Conservation (phyloP, 495 filamentous ascomycete genomes). For the Lophiostoma macrostomum region DNA sequence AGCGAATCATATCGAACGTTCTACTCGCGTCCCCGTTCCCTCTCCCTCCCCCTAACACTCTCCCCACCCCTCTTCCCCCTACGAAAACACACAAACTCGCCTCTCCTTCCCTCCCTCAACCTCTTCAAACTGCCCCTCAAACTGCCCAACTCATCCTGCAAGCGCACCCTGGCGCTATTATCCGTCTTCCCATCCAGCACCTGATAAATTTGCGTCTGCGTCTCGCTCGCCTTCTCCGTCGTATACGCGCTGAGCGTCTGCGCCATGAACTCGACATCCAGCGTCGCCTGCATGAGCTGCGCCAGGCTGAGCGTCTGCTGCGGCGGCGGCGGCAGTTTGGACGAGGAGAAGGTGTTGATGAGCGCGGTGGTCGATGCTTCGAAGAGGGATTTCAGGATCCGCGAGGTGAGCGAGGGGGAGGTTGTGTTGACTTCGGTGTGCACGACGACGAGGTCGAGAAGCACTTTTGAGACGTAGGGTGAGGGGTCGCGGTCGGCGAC, state of each 20-base stretch:
- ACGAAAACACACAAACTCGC: constrained; percentile 62
- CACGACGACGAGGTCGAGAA: constrained; percentile 78
- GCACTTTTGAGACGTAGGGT: constrained; percentile 82
- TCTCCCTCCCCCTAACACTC: too few relatives aligned
- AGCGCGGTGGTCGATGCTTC: constrained; percentile 62
- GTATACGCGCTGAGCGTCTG: constrained; percentile 88
- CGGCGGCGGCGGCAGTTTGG: too few relatives aligned
- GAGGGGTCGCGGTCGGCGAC: constrained; percentile 66
- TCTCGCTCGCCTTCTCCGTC: constrained; percentile 71
- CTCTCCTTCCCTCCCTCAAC: constrained; percentile 75
- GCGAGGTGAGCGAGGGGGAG: constrained; percentile 54
- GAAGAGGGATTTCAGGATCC: constrained; percentile 76
- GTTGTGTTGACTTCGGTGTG: constrained; percentile 92
- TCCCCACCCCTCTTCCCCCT: constrained; percentile 37
- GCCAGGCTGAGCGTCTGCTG: constrained; percentile 64
- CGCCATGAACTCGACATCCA: constrained; percentile 94
- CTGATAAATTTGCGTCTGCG: constrained; percentile 84
- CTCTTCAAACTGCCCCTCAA: constrained; percentile 83
- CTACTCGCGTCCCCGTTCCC: too few relatives aligned
- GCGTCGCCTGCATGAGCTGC: constrained; percentile 91
- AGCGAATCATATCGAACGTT: too few relatives aligned
- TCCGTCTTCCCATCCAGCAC: constrained; percentile 84
- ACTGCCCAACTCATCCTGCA: constrained; percentile 83
- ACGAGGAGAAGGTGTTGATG: constrained; percentile 58
- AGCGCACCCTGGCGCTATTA: constrained; percentile 68